phyloP scores from a whole-genome alignment of 2,329 filamentous ascomycete species.

The Penicillium brevicompactum region DNA sequence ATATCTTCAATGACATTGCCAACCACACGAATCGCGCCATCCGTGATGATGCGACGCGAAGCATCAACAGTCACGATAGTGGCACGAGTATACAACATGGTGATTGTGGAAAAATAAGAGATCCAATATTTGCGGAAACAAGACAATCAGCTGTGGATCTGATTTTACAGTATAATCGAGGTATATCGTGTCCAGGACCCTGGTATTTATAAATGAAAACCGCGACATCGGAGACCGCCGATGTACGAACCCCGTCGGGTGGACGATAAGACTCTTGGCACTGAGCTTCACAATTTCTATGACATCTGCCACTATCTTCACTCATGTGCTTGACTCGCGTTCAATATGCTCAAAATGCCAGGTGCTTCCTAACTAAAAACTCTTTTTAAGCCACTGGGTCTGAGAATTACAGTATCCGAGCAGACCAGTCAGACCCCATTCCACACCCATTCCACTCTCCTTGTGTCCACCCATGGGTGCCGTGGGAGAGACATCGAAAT shows the following conservation, averaged over 20 bases:
- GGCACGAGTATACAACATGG: slow-evolving; percentile 51
- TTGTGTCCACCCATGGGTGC: slow-evolving; percentile 56
- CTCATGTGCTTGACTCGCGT: not conserved
- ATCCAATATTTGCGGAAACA: not conserved
- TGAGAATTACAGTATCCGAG: slow-evolving; percentile 45
- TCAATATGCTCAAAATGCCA: not conserved
- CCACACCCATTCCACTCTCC: slow-evolving; percentile 53
- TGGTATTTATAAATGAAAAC: not conserved
- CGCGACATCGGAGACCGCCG: not conserved
- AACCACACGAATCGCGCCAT: slow-evolving; percentile 50
- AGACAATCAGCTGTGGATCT: too few species aligned
- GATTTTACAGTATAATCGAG: not conserved
- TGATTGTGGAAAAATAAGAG: not conserved
- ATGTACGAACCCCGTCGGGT: not conserved
- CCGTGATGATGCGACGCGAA: slow-evolving; percentile 47
- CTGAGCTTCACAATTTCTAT: not conserved
- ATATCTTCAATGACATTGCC: slow-evolving; percentile 47
- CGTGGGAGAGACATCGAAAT: slow-evolving; percentile 31
- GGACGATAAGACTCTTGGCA: not conserved
- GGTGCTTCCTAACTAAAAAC: not conserved
- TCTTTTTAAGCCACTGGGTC: slow-evolving; percentile 35
- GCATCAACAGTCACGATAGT: slow-evolving; percentile 57
- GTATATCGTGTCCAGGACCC: not conserved
- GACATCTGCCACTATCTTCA: not conserved
- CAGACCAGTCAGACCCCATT: slow-evolving; percentile 47